phyloP scores from a whole-genome alignment of 305 asterid species.

The Ajuga reptans region DNA sequence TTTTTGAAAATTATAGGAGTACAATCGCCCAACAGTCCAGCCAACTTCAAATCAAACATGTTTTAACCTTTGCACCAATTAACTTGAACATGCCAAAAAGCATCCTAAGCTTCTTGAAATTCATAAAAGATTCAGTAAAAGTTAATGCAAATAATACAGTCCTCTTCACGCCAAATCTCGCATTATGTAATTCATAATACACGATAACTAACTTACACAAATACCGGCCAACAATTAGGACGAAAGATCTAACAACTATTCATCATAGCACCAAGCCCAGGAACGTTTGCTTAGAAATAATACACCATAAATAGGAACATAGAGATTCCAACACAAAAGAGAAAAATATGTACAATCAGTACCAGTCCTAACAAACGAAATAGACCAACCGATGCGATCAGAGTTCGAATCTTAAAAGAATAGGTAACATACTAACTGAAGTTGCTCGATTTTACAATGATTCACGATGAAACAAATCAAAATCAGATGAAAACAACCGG shows the following conservation, averaged over 20 bases:
- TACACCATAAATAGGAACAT: not conserved
- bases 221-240: not conserved
- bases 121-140: not conserved
- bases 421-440: not conserved
- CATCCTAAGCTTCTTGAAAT: not conserved
- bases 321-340: not conserved
- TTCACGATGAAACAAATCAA: not conserved
- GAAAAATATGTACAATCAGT: not conserved
- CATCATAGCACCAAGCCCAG: not conserved
- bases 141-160: not conserved
- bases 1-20: not conserved
- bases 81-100: not conserved
- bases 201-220: not conserved
- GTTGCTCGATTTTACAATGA: not conserved
- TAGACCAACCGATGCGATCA: not conserved
- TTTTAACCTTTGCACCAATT: not conserved
- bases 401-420: not conserved
- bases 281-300: not conserved
- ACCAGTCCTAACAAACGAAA: not conserved
- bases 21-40: not conserved
- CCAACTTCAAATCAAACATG: not conserved
- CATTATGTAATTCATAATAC: not conserved
- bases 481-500: not conserved
- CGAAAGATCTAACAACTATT: not conserved
- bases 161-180: not conserved